A percentile compares a stretch with the other conserved stretches of the same genome.
These are phyloP conservation scores for Phytophthora fragariaefolia DNA, from an alignment of 352 stramenopile species.

Conservation along the genomic window DNA sequence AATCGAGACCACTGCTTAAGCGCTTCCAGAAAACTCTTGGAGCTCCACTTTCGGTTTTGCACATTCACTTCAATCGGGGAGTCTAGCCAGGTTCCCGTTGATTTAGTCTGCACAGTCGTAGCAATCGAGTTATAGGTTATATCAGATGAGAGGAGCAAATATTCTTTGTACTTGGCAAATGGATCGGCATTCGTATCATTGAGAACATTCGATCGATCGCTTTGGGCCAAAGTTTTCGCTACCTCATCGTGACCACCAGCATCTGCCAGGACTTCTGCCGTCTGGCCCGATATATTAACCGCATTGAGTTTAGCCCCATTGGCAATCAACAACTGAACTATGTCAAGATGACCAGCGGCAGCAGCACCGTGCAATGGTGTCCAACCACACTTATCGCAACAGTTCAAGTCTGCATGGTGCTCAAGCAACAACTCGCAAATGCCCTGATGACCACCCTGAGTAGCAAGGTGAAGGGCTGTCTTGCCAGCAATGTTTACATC, in stretches of 20 bases:
- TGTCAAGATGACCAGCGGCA: neutral
- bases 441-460: neutral
- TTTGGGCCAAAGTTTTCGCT: neutral
- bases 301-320: neutral
- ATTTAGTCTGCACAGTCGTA: neutral
- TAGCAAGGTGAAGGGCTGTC: slow-evolving; percentile 6
- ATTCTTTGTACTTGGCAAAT: neutral
- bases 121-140: slow-evolving; percentile 9
- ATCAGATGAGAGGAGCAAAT: slow-evolving; percentile 8
- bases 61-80: slow-evolving; percentile 19
- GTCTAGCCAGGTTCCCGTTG: slow-evolving; percentile 10
- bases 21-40: slow-evolving; percentile 12
- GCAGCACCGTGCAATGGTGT: slow-evolving; percentile 19
- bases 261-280: neutral
- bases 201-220: neutral
- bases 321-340: slow-evolving; percentile 5
- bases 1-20: slow-evolving; percentile 22
- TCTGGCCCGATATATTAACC: slow-evolving; percentile 7
- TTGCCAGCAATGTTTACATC: slow-evolving; percentile 1
- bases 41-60: neutral
- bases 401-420: neutral
- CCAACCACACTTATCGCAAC: slow-evolving; percentile 17
- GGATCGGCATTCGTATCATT: neutral
- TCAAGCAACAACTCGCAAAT: slow-evolving; percentile 5
- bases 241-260: slow-evolving; percentile 2